Evolutionary conservation across 2,329 filamentous ascomycete genomes (phyloP), one percentile per base, ranked within the genome.

Genomic region (Pestalotiopsis sp.): DNA sequence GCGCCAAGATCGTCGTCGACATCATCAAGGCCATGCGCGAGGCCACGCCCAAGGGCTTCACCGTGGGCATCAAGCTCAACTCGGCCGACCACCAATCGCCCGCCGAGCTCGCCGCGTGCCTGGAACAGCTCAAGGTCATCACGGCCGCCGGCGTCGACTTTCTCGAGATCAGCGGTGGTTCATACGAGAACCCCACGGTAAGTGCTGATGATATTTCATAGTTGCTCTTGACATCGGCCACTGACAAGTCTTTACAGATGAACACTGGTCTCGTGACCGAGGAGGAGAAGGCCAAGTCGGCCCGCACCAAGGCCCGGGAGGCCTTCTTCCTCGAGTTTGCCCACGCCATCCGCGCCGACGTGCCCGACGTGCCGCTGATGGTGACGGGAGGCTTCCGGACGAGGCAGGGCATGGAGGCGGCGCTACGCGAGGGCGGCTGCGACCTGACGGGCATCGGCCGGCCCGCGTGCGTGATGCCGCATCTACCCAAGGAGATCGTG

Each of bases 321-420:
- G 88, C 89, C 0, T 92, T 91, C 81, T 92, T 92, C 78, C 81
- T 91, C 1, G 86, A 91, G 66, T 92, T 91, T 70, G 87, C 87
- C 0, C 77, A 80, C 9, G 79, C 81, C 9, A 83, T 87, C 57
- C 83, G 87, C 49, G 72, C 74, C 7, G 78, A 80, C 27, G 82
- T 88, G 68, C 83, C 84, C 0, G 70, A 78, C 2, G 76, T 86
- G 0, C 76, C 84, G 0, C 64, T 70, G 39, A 67, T 70, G 67
- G 83, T 92, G 2, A 91, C 88, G 0, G 90, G 90, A 5, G 90
- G 90, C 0, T 91, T 92, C 78, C 84, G 88, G 0, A 85, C 83
- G 0, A 57, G 69, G 6, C 41, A 57, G 23, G 69, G 69, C 14
- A 58, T 69, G 58, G 69, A 70, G 59, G 69, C 69, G 20, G 67